A percentile compares a stretch with the other conserved stretches of the same genome.
These are phyloP conservation scores for Argentina anserina DNA, from an alignment of 306 rosid genomes.

Conservation along the genomic window DNA sequence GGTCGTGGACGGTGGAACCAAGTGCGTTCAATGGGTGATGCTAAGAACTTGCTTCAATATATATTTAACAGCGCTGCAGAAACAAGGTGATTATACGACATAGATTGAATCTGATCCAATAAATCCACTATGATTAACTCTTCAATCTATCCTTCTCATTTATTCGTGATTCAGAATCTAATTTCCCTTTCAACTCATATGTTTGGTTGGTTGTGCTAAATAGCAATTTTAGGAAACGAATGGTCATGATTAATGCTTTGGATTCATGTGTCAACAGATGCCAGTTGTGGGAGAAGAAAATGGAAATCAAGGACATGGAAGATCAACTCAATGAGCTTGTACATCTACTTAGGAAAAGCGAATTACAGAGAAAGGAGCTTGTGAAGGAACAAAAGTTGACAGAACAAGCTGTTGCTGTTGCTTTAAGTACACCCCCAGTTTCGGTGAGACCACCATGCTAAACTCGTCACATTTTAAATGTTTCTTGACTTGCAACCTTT, in stretches of 20 bases:
- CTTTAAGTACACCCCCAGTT: conserved; percentile 42
- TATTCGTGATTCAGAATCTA: background rate
- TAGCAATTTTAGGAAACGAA: background rate
- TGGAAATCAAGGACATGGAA: conserved; percentile 66
- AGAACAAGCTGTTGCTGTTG: conserved; percentile 46
- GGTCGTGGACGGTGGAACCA: conserved; percentile 78
- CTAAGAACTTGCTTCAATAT: conserved; percentile 63
- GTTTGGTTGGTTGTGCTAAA: background rate
- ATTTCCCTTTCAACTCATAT: background rate
- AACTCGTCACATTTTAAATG: background rate
- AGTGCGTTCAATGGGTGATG: conserved; percentile 76
- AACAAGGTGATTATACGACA: conserved; percentile 53
- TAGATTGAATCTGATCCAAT: conserved; percentile 7
- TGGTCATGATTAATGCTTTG: conserved; percentile 1
- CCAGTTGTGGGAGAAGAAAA: conserved; percentile 66
- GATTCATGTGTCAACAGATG: conserved; percentile 47
- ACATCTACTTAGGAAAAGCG: conserved; percentile 54
- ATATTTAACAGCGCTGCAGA: conserved; percentile 58
- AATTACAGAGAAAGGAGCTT: conserved; percentile 56
- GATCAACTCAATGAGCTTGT: conserved; percentile 65
- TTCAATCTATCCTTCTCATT: background rate
- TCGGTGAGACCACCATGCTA: conserved; percentile 40
- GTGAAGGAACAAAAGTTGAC: conserved; percentile 50
- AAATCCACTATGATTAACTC: background rate
- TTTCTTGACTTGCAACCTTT: conserved; percentile 10